Conservation (phyloP, 2,329 filamentous ascomycete species). For the Aureobasidium musti region DNA sequence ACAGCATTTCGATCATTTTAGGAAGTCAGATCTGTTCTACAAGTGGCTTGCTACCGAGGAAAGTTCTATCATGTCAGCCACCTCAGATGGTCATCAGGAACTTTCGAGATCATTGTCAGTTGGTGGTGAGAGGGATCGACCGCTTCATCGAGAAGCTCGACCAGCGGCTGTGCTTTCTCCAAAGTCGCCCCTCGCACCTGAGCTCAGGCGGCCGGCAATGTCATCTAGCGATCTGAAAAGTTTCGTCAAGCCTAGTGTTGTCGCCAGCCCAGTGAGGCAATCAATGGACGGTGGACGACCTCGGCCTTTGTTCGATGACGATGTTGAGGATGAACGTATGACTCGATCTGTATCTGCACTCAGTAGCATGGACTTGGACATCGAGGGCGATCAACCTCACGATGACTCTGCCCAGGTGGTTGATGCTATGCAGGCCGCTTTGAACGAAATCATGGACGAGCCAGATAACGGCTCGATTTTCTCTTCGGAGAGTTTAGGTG, state of each 20-base stretch:
- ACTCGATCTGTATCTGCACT: slow-evolving; percentile 77
- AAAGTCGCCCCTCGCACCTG: slow-evolving; percentile 40
- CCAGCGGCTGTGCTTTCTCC: slow-evolving; percentile 10
- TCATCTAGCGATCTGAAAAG: slow-evolving; percentile 62
- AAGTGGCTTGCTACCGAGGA: slow-evolving; percentile 93
- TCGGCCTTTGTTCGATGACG: slow-evolving; percentile 75
- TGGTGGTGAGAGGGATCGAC: slow-evolving; percentile 14
- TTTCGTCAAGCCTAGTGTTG: slow-evolving; percentile 35
- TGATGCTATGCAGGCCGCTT: slow-evolving; percentile 85
- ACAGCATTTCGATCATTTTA: slow-evolving; percentile 80
- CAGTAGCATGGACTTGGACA: slow-evolving; percentile 75
- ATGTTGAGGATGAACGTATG: slow-evolving; percentile 72
- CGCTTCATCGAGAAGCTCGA: slow-evolving; percentile 5
- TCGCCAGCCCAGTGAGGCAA: slow-evolving; percentile 55
- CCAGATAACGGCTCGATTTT: slow-evolving; percentile 68
- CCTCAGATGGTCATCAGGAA: slow-evolving; percentile 1
- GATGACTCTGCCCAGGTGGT: slow-evolving; percentile 66
- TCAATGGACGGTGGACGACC: slow-evolving; percentile 69
- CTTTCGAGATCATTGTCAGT: slow-evolving; percentile 18
- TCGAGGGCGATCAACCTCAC: slow-evolving; percentile 57
- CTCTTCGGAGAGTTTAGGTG: slow-evolving; percentile 45
- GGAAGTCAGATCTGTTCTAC: slow-evolving; percentile 90
- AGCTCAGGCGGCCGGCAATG: slow-evolving; percentile 61
- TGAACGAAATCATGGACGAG: slow-evolving; percentile 87
- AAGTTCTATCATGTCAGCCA: slow-evolving; percentile 10